phyloP scores from a whole-genome alignment of 2,329 filamentous ascomycete species.

The Trichoderma pleuroti region DNA sequence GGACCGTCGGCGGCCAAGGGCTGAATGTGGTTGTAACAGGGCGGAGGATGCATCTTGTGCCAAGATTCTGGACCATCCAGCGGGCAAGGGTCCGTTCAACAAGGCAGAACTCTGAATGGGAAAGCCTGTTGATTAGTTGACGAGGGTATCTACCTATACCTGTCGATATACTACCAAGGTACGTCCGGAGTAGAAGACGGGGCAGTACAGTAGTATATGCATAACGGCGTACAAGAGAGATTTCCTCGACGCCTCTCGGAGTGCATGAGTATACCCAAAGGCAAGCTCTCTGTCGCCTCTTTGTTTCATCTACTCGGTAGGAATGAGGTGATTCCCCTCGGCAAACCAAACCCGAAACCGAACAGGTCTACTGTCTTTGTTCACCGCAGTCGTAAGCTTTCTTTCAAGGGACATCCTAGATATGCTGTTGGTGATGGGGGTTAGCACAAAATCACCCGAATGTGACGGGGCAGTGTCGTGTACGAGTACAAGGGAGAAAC shows the following conservation, averaged over 20 bases:
- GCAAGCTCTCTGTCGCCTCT: not conserved
- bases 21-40: not conserved
- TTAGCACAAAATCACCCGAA: not conserved
- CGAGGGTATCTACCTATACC: not conserved
- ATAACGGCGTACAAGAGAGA: not conserved
- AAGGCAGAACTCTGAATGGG: not conserved
- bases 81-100: not conserved
- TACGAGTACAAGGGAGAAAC: not conserved
- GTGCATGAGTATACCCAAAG: not conserved
- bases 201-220: not conserved
- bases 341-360: not conserved
- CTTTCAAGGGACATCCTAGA: not conserved
- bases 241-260: not conserved
- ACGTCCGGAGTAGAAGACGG: not conserved
- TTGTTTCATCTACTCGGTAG: not conserved
- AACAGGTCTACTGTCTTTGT: not conserved
- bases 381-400: not conserved
- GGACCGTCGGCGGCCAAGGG: not conserved
- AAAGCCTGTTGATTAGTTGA: not conserved
- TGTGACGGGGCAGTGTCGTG: not conserved
- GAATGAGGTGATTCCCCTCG: not conserved
- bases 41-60: not conserved
- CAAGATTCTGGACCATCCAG: not conserved
- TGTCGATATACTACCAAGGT: not conserved
- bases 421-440: not conserved